A percentile compares a stretch with the other conserved stretches of the same genome.
These are phyloP conservation scores for Lentinula sp. DNA, from an alignment of 768 basidiomycete species.

Conservation along the genomic window DNA sequence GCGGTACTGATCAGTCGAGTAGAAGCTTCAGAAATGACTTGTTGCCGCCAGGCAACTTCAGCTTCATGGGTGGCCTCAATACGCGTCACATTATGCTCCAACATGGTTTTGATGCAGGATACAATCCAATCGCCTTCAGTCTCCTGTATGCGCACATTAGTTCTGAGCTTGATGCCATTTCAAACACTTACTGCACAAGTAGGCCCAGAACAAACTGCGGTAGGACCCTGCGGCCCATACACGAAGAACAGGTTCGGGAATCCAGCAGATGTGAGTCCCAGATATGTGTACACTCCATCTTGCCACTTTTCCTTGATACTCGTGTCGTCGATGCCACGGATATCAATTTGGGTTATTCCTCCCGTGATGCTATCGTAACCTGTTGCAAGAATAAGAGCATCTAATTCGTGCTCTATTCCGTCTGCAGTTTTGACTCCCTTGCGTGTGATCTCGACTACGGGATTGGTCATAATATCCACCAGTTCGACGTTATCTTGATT, in stretches of 20 bases:
- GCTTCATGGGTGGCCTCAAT: slow-evolving; percentile 7
- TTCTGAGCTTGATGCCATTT: not conserved
- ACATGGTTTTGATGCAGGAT: slow-evolving; percentile 9
- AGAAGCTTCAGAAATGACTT: slow-evolving; percentile 4
- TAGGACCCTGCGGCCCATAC: slow-evolving; percentile 17
- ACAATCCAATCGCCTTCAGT: slow-evolving; percentile 14
- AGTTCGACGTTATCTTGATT: slow-evolving; percentile 19
- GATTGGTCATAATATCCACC: slow-evolving; percentile 15
- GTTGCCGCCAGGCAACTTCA: slow-evolving; percentile 2
- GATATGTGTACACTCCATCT: slow-evolving; percentile 16
- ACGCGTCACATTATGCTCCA: not conserved
- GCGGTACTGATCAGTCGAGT: slow-evolving; percentile 7
- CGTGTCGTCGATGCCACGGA: slow-evolving; percentile 13
- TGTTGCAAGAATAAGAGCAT: slow-evolving; percentile 17
- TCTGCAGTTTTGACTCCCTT: slow-evolving; percentile 17
- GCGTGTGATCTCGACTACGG: slow-evolving; percentile 15
- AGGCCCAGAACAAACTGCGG: slow-evolving; percentile 11
- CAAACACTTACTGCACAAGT: not conserved
- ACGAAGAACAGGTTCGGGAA: slow-evolving; percentile 21
- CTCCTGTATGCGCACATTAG: slow-evolving; percentile 7
- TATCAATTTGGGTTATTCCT: slow-evolving; percentile 18
- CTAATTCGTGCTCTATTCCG: slow-evolving; percentile 15
- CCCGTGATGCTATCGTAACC: slow-evolving; percentile 21
- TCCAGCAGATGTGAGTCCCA: slow-evolving; percentile 15
- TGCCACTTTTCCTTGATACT: slow-evolving; percentile 19